Conservation (phyloP, 805 yeast genomes). For the Ogataea pini region DNA sequence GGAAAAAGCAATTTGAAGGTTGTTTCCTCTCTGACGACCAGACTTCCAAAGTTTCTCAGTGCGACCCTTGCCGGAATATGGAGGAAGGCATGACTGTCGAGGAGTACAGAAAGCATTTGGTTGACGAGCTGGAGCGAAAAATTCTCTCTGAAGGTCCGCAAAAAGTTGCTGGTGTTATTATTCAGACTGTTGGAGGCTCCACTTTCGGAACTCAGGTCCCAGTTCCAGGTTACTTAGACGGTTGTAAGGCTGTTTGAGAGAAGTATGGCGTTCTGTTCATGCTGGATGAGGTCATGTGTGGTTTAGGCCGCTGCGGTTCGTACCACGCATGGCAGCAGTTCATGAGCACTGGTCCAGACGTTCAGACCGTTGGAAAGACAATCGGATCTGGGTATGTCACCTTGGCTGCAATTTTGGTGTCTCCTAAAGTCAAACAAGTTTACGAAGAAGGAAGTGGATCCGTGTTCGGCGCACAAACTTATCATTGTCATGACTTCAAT, state of each 20-base stretch:
- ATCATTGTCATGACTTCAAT: conserved; percentile 49
- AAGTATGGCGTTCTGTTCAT: conserved; percentile 49
- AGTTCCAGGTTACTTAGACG: conserved; percentile 45
- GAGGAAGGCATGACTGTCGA: conserved; percentile 38
- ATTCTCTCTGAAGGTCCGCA: conserved; percentile 43
- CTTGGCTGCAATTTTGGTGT: conserved; percentile 44
- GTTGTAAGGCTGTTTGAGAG: conserved; percentile 45
- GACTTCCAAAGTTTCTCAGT: conserved; percentile 28
- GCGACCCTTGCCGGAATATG: conserved; percentile 36
- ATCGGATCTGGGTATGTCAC: conserved; percentile 49
- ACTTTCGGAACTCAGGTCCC: conserved; percentile 45
- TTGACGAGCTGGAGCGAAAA: conserved; percentile 40
- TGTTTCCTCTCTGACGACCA: conserved; percentile 21
- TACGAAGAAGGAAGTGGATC: conserved; percentile 40
- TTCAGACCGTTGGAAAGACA: conserved; percentile 49
- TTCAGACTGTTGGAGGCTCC: conserved; percentile 48
- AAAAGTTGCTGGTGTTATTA: conserved; percentile 42
- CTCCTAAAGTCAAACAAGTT: conserved; percentile 40
- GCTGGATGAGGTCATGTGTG: conserved; percentile 57
- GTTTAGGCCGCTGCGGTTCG: conserved; percentile 51
- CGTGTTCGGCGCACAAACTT: conserved; percentile 56
- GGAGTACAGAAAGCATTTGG: conserved; percentile 37
- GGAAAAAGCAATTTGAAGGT: conserved; percentile 35
- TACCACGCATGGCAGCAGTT: conserved; percentile 39
- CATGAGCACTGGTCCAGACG: conserved; percentile 42